Conservation (phyloP, 331 rosid genomes). For the Rosa hybrid region DNA sequence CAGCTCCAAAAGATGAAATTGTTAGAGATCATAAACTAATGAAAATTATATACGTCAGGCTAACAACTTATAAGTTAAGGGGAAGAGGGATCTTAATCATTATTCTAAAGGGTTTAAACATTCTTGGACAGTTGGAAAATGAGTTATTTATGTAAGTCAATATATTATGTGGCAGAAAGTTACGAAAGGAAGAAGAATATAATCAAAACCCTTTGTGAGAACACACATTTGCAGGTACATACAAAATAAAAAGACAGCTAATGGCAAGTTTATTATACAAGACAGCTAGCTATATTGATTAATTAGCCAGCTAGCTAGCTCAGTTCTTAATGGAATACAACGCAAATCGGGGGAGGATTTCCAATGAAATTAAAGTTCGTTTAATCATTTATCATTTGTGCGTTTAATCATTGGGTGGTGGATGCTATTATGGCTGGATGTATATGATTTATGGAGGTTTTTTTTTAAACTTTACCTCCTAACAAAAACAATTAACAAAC, state of each 20-base stretch:
- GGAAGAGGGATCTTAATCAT: background rate
- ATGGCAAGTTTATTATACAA: background rate
- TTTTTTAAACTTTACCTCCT: background rate
- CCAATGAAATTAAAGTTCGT: background rate
- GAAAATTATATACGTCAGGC: background rate
- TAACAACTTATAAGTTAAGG: background rate
- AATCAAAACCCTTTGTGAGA: background rate
- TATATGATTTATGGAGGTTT: background rate
- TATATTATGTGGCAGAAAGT: constrained; percentile 11
- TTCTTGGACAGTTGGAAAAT: background rate
- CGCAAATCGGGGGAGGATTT: background rate
- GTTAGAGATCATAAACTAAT: background rate
- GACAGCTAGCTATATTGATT: background rate
- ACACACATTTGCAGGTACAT: background rate
- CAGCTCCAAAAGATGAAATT: background rate
- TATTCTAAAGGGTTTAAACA: background rate
- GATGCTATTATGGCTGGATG: constrained; percentile 2
- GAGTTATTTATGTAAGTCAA: background rate
- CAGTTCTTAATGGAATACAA: background rate
- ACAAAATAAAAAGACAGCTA: constrained; percentile 4
- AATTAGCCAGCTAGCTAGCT: background rate
- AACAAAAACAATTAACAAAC: background rate
- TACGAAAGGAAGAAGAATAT: background rate
- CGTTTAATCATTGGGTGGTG: constrained; percentile 17
- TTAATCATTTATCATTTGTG: background rate